Evolutionary conservation across 1,284 basidiomycete genomes (phyloP).

Genomic region (Sporisorium scitamineum): DNA sequence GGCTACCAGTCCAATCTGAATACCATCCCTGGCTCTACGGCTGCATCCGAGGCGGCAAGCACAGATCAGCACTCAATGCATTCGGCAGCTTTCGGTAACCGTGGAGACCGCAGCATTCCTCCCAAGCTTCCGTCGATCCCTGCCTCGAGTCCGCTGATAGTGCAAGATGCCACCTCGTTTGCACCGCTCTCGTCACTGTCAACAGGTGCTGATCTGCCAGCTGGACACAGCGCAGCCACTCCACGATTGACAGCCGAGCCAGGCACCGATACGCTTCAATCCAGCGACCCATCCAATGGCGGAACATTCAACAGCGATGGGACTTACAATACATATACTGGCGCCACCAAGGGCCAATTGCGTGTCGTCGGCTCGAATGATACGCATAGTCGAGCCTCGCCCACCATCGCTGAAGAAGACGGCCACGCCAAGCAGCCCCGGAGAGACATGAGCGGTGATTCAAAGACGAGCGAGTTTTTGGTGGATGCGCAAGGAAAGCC

Average conservation of each 20-base stretch:
- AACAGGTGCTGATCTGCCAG: background rate
- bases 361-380: constrained; percentile 24
- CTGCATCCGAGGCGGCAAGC: constrained; percentile 30
- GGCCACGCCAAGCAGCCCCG: background rate
- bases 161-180: constrained; percentile 22
- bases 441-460: constrained; percentile 26
- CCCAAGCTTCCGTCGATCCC: constrained; percentile 33
- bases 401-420: constrained; percentile 18
- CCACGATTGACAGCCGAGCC: constrained; percentile 15
- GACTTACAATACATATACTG: constrained; percentile 39
- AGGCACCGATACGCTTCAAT: constrained; percentile 14
- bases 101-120: constrained; percentile 14
- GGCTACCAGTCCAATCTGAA: constrained; percentile 22
- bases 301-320: constrained; percentile 28
- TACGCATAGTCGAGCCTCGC: background rate
- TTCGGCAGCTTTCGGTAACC: constrained; percentile 6
- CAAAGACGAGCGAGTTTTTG: constrained; percentile 21
- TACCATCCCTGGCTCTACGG: constrained; percentile 37
- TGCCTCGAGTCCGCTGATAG: constrained; percentile 25
- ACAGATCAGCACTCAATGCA: constrained; percentile 24
- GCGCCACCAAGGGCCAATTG: constrained; percentile 26
- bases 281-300: constrained; percentile 20
- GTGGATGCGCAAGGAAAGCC: constrained; percentile 14
- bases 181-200: background rate
- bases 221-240: background rate